Evolutionary conservation across 1,284 basidiomycete genomes (phyloP).

Genomic region (Grifola frondosa): DNA sequence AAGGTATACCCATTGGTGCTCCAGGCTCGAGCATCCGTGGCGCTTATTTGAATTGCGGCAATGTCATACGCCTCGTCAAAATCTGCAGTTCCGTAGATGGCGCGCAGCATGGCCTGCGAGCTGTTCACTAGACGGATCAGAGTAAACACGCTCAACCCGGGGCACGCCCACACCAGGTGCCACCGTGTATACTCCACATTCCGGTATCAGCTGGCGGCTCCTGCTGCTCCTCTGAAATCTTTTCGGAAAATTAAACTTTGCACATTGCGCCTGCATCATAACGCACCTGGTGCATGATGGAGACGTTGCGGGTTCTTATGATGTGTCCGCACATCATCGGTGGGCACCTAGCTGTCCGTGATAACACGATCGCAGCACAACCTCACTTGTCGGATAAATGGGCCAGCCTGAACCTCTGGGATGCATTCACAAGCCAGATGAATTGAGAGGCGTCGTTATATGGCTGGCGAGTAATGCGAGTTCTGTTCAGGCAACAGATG

Average conservation of each 20-base stretch:
- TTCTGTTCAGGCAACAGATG: slow-evolving; percentile 70
- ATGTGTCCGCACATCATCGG: too few species aligned
- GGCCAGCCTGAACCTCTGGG: slow-evolving; percentile 78
- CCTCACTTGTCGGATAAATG: slow-evolving; percentile 70
- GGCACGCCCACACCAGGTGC: slow-evolving; percentile 73
- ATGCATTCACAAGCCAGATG: slow-evolving; percentile 73
- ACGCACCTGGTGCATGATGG: too few species aligned
- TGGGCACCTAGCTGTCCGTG: too few species aligned
- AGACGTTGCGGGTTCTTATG: too few species aligned
- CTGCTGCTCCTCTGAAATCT: too few species aligned
- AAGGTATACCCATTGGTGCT: slow-evolving; percentile 42
- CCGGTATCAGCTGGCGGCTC: too few species aligned
- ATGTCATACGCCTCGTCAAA: slow-evolving; percentile 82
- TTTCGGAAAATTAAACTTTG: too few species aligned
- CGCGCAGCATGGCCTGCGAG: slow-evolving; percentile 82
- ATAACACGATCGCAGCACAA: slow-evolving; percentile 76
- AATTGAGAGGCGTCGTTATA: slow-evolving; percentile 72
- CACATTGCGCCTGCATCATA: too few species aligned
- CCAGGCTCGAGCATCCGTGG: background rate
- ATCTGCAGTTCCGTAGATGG: slow-evolving; percentile 81
- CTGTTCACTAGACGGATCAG: slow-evolving; percentile 69
- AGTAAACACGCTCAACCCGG: slow-evolving; percentile 76
- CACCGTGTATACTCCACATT: slow-evolving; percentile 28
- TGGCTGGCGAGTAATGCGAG: slow-evolving; percentile 83
- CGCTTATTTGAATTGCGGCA: too few species aligned